Evolutionary conservation across 257 asterid genomes (phyloP), one percentile per base, ranked within the genome.

Genomic region (Leptodermis oblonga): DNA sequence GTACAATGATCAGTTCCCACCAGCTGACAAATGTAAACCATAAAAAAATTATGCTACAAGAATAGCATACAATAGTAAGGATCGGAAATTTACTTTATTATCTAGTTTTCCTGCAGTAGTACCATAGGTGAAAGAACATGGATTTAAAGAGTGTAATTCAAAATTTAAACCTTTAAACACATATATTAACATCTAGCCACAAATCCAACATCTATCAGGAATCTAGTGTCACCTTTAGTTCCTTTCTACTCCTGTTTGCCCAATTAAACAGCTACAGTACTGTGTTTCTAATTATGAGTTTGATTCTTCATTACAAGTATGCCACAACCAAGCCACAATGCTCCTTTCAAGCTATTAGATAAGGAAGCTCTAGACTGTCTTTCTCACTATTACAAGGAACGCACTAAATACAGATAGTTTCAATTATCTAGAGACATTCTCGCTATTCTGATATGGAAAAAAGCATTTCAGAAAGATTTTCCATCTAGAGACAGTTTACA

Each of bases 1-100:
- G 96, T 77, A 82, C 99, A 90, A 83, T 93, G 99, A 78, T 93
- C 99, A 36, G 99, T 93, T 82, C 97, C 97, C 71, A 93, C 96
- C 14, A 93, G 89, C 99, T 93, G 91, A 80, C 84, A 73, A 62
- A 76, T 53, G 74, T 46, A 73, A 74, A 49, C 36, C 59, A 74
- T 67, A n/a, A 64, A 71, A 58, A 58, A 65, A 51, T 30, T 34
- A 70, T 4, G 39, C 7, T 36, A 46, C 7, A 67, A 51, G 65
- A 63, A 70, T 37, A 51, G 20, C 30, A 25, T 48, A 55, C 4
- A n/a, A 7, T 33, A 62, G 34, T 36, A 51, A 56, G 5, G 15
- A 73, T 68, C 17, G 18, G 30, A 37, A 22, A 22, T 31, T 31
- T 18, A 61, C 30, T 20, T 46, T 13, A 28, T 28, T 13, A 15